Evolutionary conservation across 805 yeast species (phyloP).

Genomic region (Pichia pseudocactophila): DNA sequence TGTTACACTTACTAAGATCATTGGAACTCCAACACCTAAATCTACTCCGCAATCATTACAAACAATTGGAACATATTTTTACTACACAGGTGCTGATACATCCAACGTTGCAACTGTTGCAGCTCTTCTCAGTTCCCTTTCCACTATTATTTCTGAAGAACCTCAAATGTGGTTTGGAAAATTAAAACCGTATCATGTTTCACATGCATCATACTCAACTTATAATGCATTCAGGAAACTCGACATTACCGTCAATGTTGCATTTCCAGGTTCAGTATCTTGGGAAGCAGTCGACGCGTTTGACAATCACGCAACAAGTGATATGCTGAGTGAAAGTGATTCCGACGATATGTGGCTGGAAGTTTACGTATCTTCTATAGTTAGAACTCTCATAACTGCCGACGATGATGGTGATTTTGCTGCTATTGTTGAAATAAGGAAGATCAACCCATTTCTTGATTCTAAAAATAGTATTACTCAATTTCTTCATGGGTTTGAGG

Average conservation of each 20-base stretch:
- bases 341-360: constrained; percentile 44
- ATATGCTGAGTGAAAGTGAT: constrained; percentile 27
- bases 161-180: constrained; percentile 80
- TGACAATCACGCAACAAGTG: constrained; percentile 31
- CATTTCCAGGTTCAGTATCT: constrained; percentile 67
- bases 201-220: constrained; percentile 60
- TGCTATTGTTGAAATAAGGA: constrained; percentile 74
- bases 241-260: constrained; percentile 65
- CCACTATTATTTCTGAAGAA: constrained; percentile 50
- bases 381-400: constrained; percentile 59
- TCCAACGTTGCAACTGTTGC: constrained; percentile 72
- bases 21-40: constrained; percentile 21
- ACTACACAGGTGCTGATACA: constrained; percentile 68
- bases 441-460: constrained; percentile 61
- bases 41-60: constrained; percentile 21
- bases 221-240: constrained; percentile 53
- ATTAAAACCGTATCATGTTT: constrained; percentile 57
- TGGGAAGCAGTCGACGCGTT: constrained; percentile 40
- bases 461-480: constrained; percentile 37
- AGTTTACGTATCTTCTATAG: constrained; percentile 60
- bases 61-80: constrained; percentile 61
- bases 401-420: constrained; percentile 62
- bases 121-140: constrained; percentile 59
- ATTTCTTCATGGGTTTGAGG: constrained; percentile 59
- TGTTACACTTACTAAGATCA: constrained; percentile 38